A percentile compares a stretch with the other conserved stretches of the same genome.
phyloP scores from a whole-genome alignment of 2,329 filamentous ascomycete species.

The Beauveria sp. region DNA sequence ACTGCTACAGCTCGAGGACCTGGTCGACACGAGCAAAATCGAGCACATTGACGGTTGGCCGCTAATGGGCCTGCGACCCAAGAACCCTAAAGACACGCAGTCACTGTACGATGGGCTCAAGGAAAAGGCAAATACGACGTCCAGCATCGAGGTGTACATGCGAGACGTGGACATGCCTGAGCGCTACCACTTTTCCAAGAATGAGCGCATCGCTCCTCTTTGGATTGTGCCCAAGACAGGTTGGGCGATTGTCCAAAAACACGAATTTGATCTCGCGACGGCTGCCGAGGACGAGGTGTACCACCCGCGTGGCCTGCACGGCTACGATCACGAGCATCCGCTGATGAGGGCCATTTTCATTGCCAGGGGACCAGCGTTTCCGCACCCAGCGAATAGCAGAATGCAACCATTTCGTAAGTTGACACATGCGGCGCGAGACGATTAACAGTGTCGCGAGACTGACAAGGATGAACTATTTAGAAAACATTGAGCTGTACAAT shows the following conservation, averaged over 20 bases:
- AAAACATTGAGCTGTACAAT: slow-evolving; percentile 94
- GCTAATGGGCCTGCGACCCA: slow-evolving; percentile 78
- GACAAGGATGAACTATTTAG: slow-evolving; percentile 33
- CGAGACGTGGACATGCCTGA: slow-evolving; percentile 83
- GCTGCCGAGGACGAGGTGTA: slow-evolving; percentile 61
- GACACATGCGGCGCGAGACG: not conserved
- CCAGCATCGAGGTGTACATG: slow-evolving; percentile 80
- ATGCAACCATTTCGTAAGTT: slow-evolving; percentile 77
- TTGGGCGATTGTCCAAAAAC: slow-evolving; percentile 79
- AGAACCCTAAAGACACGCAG: slow-evolving; percentile 57
- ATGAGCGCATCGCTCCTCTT: slow-evolving; percentile 82
- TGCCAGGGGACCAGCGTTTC: slow-evolving; percentile 85
- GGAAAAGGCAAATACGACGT: slow-evolving; percentile 50
- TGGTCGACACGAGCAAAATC: slow-evolving; percentile 70
- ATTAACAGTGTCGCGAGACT: not conserved
- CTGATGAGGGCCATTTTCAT: slow-evolving; percentile 96
- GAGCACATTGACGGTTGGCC: slow-evolving; percentile 93
- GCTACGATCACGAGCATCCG: slow-evolving; percentile 90
- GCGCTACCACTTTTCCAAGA: slow-evolving; percentile 84
- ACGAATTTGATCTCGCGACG: slow-evolving; percentile 66
- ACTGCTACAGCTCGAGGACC: slow-evolving; percentile 81
- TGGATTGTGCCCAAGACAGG: slow-evolving; percentile 92
- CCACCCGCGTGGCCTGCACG: slow-evolving; percentile 77
- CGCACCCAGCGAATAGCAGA: slow-evolving; percentile 72
- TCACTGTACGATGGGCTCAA: slow-evolving; percentile 56